Conservation (phyloP, 306 rosid species). For the Rosa chinensis region DNA sequence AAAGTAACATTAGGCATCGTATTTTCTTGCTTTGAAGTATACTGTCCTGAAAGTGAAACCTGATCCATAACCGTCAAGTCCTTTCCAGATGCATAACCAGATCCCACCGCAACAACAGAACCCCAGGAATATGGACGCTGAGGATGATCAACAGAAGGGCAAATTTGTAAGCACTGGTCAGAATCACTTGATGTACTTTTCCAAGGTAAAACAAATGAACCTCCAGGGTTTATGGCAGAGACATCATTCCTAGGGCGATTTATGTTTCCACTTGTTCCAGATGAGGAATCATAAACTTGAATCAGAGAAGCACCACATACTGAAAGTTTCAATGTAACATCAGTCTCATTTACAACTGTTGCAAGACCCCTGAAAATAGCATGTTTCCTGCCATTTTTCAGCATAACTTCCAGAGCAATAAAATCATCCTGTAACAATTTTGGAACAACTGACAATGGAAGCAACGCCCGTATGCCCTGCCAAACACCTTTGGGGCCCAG, state of each 20-base stretch:
- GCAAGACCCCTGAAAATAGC: constrained; percentile 87
- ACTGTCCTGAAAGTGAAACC: constrained; percentile 51
- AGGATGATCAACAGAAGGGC: constrained; percentile 59
- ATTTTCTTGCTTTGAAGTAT: constrained; percentile 40
- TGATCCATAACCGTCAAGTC: constrained; percentile 64
- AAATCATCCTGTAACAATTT: constrained; percentile 60
- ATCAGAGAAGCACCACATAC: constrained; percentile 47
- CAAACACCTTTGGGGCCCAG: constrained; percentile 59
- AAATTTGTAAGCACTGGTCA: constrained; percentile 66
- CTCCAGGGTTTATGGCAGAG: constrained; percentile 59
- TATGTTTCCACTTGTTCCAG: constrained; percentile 31
- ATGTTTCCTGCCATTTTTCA: constrained; percentile 95
- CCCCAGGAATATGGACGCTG: constrained; percentile 75
- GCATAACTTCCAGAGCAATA: constrained; percentile 79
- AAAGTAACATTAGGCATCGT: constrained; percentile 44
- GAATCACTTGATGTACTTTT: constrained; percentile 73
- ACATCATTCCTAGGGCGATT: constrained; percentile 42
- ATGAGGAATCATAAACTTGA: constrained; percentile 36
- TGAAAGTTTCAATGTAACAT: constrained; percentile 58
- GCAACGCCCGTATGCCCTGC: constrained; percentile 83
- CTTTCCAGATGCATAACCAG: constrained; percentile 68
- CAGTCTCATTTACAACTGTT: constrained; percentile 79
- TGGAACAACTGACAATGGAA: constrained; percentile 81
- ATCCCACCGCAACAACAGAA: constrained; percentile 54
- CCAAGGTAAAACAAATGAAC: constrained; percentile 75